A percentile compares a stretch with the other conserved stretches of the same genome.
phyloP scores from a whole-genome alignment of 768 basidiomycete species.

The Daedaleopsis sinensis region DNA sequence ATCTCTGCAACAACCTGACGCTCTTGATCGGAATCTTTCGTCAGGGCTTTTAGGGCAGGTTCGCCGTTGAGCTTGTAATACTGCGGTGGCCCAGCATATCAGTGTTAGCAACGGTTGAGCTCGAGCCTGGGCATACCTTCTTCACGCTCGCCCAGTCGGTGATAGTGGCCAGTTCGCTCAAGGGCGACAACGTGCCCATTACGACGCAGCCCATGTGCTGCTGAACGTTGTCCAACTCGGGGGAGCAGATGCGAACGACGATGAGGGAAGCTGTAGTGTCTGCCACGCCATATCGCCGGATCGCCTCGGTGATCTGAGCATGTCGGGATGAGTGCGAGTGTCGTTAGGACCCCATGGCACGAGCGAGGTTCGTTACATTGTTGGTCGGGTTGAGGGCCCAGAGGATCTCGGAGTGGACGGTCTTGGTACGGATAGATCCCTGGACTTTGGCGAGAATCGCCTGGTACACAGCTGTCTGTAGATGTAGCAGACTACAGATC shows the following conservation, averaged over 20 bases:
- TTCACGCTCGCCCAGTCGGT: conserved; percentile 78
- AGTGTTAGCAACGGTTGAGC: background rate
- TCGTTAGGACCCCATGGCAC: background rate
- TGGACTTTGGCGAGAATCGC: conserved; percentile 72
- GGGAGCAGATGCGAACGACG: conserved; percentile 66
- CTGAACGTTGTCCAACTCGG: conserved; percentile 45
- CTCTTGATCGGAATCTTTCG: conserved; percentile 40
- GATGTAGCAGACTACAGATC: conserved; percentile 81
- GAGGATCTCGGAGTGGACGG: conserved; percentile 90
- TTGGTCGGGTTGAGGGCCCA: conserved; percentile 86
- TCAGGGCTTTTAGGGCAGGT: conserved; percentile 38
- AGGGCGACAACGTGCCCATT: conserved; percentile 52
- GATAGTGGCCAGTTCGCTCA: conserved; percentile 45
- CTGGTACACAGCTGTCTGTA: conserved; percentile 84
- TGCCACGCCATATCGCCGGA: conserved; percentile 84
- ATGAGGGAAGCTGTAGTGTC: conserved; percentile 65
- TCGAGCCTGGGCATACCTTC: conserved; percentile 51
- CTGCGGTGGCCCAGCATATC: conserved; percentile 37
- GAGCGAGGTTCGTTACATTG: conserved; percentile 54
- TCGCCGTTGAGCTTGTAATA: conserved; percentile 73
- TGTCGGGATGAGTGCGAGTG: background rate
- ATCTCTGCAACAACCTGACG: conserved; percentile 58
- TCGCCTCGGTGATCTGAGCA: conserved; percentile 83
- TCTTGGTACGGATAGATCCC: conserved; percentile 72
- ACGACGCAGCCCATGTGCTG: conserved; percentile 61